phyloP scores from a whole-genome alignment of 2,329 filamentous ascomycete species.

The Trichoderma sp. region DNA sequence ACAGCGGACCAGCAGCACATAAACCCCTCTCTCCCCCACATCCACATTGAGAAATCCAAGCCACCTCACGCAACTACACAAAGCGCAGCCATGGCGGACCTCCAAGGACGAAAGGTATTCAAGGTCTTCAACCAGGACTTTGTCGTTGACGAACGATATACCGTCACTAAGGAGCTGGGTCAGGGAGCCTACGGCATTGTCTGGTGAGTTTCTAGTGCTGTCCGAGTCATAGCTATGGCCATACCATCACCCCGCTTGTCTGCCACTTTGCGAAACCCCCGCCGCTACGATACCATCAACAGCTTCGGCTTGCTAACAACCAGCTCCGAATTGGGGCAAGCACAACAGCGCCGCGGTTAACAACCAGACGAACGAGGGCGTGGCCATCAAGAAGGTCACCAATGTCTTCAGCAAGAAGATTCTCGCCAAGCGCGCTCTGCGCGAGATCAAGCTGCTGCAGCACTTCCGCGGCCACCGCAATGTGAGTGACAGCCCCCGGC shows the following conservation, averaged over 20 bases:
- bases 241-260: neutral
- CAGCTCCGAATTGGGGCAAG: constrained; percentile 27
- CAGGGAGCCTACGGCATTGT: constrained; percentile 99
- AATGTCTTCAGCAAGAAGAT: constrained; percentile 99
- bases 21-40: constrained; percentile 16
- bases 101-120: constrained; percentile 78
- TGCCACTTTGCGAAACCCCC: constrained; percentile 23
- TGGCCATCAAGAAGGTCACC: constrained; percentile 99
- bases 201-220: constrained; percentile 61
- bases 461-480: constrained; percentile 93
- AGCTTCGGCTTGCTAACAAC: constrained; percentile 27
- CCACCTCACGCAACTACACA: neutral
- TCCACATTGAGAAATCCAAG: neutral
- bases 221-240: neutral
- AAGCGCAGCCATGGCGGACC: constrained; percentile 39
- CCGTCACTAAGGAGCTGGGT: constrained; percentile 96
- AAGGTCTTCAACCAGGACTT: constrained; percentile 99
- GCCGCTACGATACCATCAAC: constrained; percentile 28
- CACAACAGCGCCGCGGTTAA: constrained; percentile 80
- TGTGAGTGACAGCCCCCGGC: constrained; percentile 51
- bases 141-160: constrained; percentile 96
- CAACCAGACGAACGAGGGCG: constrained; percentile 84
- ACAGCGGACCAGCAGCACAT: constrained; percentile 4
- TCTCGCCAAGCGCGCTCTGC: constrained; percentile 92
- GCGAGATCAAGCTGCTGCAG: constrained; percentile 98